Conservation (phyloP, 2,329 filamentous ascomycete genomes). For the Ceratocystis ficicola region DNA sequence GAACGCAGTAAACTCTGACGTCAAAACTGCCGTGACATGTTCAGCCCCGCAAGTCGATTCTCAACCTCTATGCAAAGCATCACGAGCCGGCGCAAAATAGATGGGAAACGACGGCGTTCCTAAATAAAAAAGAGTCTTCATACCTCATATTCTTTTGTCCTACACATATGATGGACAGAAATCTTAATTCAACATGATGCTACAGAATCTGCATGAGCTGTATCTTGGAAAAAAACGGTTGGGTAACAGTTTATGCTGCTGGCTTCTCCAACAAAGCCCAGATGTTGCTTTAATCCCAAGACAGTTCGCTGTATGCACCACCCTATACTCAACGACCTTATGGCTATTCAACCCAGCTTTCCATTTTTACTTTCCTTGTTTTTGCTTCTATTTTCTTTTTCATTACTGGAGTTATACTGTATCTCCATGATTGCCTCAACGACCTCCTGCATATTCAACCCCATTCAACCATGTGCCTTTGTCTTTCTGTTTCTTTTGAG, state of each 20-base stretch:
- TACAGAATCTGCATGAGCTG: background rate
- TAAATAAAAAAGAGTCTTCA: constrained; percentile 1
- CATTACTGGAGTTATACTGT: background rate
- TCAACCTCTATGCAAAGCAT: background rate
- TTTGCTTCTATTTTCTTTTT: constrained; percentile 6
- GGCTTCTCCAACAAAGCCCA: constrained; percentile 20
- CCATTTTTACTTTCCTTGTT: constrained; percentile 11
- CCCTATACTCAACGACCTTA: constrained; percentile 21
- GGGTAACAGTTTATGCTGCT: constrained; percentile 1
- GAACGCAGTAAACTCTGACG: constrained; percentile 15
- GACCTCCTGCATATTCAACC: constrained; percentile 15
- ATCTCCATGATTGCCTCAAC: constrained; percentile 18
- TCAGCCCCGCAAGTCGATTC: background rate
- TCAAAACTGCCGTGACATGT: background rate
- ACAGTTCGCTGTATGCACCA: constrained; percentile 6
- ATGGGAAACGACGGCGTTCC: background rate
- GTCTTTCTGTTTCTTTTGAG: constrained; percentile 2
- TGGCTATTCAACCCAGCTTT: constrained; percentile 23
- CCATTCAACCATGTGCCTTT: constrained; percentile 17
- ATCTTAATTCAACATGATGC: constrained; percentile 21
- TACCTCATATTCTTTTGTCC: background rate
- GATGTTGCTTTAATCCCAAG: background rate
- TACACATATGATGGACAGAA: constrained; percentile 8
- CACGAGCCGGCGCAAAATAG: background rate
- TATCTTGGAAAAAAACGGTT: background rate